These are phyloP conservation scores for Rubia tinctorum DNA, from an alignment of 305 asterid genomes.

Conservation along the genomic window DNA sequence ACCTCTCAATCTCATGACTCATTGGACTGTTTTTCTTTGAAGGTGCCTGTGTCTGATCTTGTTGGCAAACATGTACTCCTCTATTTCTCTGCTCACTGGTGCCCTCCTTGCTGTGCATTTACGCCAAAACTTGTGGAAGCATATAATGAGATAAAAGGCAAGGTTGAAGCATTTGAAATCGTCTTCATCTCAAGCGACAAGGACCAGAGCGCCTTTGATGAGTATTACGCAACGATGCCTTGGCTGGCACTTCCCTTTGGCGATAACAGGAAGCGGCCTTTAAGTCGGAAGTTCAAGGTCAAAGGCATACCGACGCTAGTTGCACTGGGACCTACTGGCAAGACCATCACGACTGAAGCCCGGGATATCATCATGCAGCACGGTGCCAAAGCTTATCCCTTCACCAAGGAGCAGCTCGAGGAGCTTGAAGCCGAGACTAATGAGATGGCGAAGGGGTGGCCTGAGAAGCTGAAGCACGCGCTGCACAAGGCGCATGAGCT, in stretches of 20 bases:
- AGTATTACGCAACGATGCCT: constrained; percentile 76
- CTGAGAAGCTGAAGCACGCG: constrained; percentile 39
- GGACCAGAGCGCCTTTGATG: constrained; percentile 67
- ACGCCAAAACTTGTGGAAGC: constrained; percentile 62
- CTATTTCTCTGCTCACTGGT: constrained; percentile 93
- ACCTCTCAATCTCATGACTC: not conserved
- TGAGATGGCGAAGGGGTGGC: constrained; percentile 77
- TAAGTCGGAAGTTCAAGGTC: constrained; percentile 60
- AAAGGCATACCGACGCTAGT: constrained; percentile 70
- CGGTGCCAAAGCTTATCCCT: constrained; percentile 75
- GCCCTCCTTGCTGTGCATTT: constrained; percentile 95
- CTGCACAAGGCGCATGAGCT: constrained; percentile 66
- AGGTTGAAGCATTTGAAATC: constrained; percentile 48
- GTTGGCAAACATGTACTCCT: constrained; percentile 77
- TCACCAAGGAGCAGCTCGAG: constrained; percentile 66
- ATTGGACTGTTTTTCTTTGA: constrained; percentile 10
- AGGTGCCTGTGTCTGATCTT: constrained; percentile 75
- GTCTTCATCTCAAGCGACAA: constrained; percentile 85
- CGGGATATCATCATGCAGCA: constrained; percentile 44
- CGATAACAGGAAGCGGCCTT: constrained; percentile 51
- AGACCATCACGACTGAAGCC: constrained; percentile 58
- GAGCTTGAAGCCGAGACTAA: constrained; percentile 55
- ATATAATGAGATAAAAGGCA: constrained; percentile 52
- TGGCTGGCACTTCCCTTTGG: constrained; percentile 93
- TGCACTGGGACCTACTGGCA: constrained; percentile 70